phyloP scores from a whole-genome alignment of 1,284 basidiomycete genomes.

The Quambalaria eucalypti region DNA sequence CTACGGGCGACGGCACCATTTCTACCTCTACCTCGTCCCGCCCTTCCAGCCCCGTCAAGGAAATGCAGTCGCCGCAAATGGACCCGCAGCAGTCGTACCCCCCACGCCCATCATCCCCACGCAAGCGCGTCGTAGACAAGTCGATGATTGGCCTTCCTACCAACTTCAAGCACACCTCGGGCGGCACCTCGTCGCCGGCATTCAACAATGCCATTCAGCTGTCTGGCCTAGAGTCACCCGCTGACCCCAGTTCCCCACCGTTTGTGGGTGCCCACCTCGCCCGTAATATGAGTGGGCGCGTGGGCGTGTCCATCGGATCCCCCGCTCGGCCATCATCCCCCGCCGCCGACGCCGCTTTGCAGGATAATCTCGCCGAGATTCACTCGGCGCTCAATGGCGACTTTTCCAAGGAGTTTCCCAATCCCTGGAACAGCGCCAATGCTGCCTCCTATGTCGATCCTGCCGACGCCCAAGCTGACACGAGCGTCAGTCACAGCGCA shows the following conservation, averaged over 20 bases:
- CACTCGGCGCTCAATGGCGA: neutral
- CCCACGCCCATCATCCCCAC: too few relatives aligned
- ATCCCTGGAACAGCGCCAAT: neutral
- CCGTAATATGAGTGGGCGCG: too few relatives aligned
- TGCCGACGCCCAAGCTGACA: neutral
- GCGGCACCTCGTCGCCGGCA: neutral
- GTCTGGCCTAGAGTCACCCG: neutral
- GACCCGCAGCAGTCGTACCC: too few relatives aligned
- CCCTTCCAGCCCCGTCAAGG: too few relatives aligned
- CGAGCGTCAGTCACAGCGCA: too few relatives aligned
- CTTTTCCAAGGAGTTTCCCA: neutral
- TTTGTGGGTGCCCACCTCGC: neutral
- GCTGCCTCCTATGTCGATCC: neutral
- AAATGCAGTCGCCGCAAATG: too few relatives aligned
- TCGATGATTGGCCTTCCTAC: neutral
- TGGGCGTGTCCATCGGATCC: too few relatives aligned
- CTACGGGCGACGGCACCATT: too few relatives aligned
- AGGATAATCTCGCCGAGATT: neutral
- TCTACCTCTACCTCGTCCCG: too few relatives aligned
- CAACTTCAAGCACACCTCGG: neutral
- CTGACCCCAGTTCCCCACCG: too few relatives aligned
- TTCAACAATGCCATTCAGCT: neutral
- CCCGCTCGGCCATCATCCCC: neutral
- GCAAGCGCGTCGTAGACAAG: neutral
- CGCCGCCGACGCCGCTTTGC: neutral